Conservation (phyloP, 805 yeast genomes). For the Blastobotrys parvus region DNA sequence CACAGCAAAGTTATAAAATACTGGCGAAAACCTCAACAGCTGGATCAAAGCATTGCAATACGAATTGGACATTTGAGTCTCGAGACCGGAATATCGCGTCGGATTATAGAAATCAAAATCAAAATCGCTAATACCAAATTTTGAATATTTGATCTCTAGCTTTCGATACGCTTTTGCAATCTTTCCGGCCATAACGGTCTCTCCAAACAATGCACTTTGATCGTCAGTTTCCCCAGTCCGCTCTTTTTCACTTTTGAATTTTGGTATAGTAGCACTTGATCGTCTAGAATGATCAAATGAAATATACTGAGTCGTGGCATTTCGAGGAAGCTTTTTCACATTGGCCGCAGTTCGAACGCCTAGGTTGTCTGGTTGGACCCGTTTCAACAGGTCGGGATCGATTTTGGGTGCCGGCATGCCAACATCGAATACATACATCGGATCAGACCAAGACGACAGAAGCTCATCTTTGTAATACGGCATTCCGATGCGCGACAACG, state of each 20-base stretch:
- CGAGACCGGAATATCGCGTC: slow-evolving; percentile 75
- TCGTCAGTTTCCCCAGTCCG: slow-evolving; percentile 24
- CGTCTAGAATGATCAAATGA: slow-evolving; percentile 20
- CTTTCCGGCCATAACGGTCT: slow-evolving; percentile 26
- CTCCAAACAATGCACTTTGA: slow-evolving; percentile 20
- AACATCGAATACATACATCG: slow-evolving; percentile 38
- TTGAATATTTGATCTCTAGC: slow-evolving; percentile 71
- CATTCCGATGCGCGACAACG: slow-evolving; percentile 70
- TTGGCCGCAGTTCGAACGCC: slow-evolving; percentile 41
- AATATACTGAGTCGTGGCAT: slow-evolving; percentile 29
- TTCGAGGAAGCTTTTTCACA: slow-evolving; percentile 50
- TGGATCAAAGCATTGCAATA: slow-evolving; percentile 74
- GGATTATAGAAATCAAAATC: slow-evolving; percentile 80
- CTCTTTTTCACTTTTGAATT: slow-evolving; percentile 54
- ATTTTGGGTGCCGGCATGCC: slow-evolving; percentile 53
- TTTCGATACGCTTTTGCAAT: slow-evolving; percentile 71
- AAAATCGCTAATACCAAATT: slow-evolving; percentile 89
- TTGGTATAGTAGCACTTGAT: slow-evolving; percentile 30
- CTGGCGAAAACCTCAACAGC: slow-evolving; percentile 67
- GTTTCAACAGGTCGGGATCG: slow-evolving; percentile 39
- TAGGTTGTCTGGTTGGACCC: slow-evolving; percentile 31
- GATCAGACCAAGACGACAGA: slow-evolving; percentile 69
- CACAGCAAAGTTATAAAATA: slow-evolving; percentile 57
- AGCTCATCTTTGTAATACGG: slow-evolving; percentile 76
- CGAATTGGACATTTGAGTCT: slow-evolving; percentile 73